These are phyloP conservation scores for Aspergillus hancockii DNA, from an alignment of 495 filamentous ascomycete genomes.

Conservation along the genomic window DNA sequence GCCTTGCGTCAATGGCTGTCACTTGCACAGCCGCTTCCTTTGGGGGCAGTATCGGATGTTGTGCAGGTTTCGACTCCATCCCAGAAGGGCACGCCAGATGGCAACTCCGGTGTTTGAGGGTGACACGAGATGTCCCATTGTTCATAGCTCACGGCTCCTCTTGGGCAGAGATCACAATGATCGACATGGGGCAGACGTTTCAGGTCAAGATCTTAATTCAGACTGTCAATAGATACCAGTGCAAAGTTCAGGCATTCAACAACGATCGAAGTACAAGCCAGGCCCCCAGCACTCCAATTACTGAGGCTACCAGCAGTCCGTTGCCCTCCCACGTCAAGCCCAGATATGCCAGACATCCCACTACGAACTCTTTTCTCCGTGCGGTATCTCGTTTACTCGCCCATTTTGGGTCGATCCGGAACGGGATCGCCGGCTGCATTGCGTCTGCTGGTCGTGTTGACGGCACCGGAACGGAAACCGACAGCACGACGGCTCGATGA, in stretches of 20 bases:
- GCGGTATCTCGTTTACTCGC: constrained; percentile 47
- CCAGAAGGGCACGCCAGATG: not conserved
- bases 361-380: constrained; percentile 56
- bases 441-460: constrained; percentile 30
- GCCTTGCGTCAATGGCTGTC: not conserved
- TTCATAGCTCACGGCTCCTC: constrained; percentile 3
- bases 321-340: constrained; percentile 63
- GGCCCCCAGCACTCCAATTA: constrained; percentile 44
- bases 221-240: constrained; percentile 2
- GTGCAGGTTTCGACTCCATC: not conserved
- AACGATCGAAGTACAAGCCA: constrained; percentile 48
- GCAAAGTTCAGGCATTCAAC: constrained; percentile 12
- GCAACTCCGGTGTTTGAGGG: constrained; percentile 5
- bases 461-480: constrained; percentile 56
- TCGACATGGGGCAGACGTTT: constrained; percentile 10
- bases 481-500: constrained; percentile 78
- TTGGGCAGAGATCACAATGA: constrained; percentile 10
- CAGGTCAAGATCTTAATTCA: constrained; percentile 8
- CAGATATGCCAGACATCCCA: constrained; percentile 58
- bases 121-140: constrained; percentile 6
- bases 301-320: constrained; percentile 45
- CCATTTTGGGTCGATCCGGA: constrained; percentile 57
- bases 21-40: not conserved
- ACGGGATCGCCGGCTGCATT: constrained; percentile 43
- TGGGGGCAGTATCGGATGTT: not conserved